Base-by-base conservation (phyloP, 345 rosid genomes). In the Lepidium africanum region DNA sequence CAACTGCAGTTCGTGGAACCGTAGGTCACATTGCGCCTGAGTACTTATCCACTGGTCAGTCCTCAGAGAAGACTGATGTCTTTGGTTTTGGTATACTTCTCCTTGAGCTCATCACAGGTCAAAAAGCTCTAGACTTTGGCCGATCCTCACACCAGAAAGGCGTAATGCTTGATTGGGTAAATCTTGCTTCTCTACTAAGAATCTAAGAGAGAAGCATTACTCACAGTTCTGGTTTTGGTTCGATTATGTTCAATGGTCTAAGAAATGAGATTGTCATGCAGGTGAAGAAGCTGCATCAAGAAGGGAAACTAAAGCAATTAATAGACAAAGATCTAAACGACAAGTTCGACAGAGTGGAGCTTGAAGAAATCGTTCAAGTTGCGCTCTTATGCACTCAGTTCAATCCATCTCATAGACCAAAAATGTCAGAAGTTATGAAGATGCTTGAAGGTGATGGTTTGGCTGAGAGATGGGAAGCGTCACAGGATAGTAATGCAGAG, bases 1-100 rank as follows among this genome's bases (percentile, higher is more conserved):
- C 98, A 14, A 92, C 98, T 6, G 96, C 96, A 0, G 96, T 92
- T 45, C 93, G 96, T 38, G 98, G 98, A 78, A 92, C 96, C 0
- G 84, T 90, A 6, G 98, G 98, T 32, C 98, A 92, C 71, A 92
- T 92, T 66, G 92, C 96, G 51, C 98, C 98, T 1, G 98, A 92
- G 76, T 92, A 89, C 81, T 79, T 92, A 30, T 92, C 96, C 13
- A 92, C 96, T 0, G 95, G 98, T 23, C 96, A 89, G 70, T 89
- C 98, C n/a, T 92, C 98, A 0, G 96, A 87, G 57, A 92, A 92
- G 68, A 92, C 98, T 0, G 98, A 92, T 67, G 98, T 92, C 5
- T 92, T 92, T 36, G 98, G 98, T 30, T 92, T 86, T 47, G 98
- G 98, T 30, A 88, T 92, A 78, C 80, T 92, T 63, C 96, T 92